Base-by-base conservation (phyloP, 2,329 filamentous ascomycete genomes). In the Sclerotiophoma versabilis region DNA sequence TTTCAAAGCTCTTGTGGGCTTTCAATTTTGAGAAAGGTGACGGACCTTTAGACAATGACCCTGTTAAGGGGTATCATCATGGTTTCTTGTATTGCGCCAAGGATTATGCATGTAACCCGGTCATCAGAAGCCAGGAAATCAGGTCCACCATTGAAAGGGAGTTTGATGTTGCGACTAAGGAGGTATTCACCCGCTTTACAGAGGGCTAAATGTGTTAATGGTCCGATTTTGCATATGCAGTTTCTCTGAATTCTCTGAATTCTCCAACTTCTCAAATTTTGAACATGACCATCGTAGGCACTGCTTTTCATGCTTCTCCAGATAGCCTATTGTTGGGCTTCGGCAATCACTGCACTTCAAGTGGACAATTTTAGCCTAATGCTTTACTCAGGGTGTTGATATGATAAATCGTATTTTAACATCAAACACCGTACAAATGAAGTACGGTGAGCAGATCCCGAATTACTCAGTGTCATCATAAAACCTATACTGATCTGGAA, bases 51-150 rank as follows among this genome's bases (percentile, higher is more conserved):
- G 26, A 49, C 26, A 36, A 29, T 15, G 36, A 49, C 12, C 34
- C 46, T 15, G 46, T 32, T 11, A 33, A 29, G 12, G 46, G 46
- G 27, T 38, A 38, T 32, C 29, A 39, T 20, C 46, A 49, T 12
- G 46, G 46, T 11, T 49, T 42, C 22, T 36, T 49, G 10, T 39
- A 49, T 41, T 39, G 34, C 29, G 34, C 36, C 37, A 50, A 50
- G 29, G 38, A 50, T 27, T 37, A 50, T 22, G 15, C 27, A 25
- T 33, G 41, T 20, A 14, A 44, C 15, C 41, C 41, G 25, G 41
- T 44, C 14, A 27, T 44, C 17, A 44, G 41, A 33, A 44, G 41
- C 17, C 27, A 44, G 19, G 41, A 44, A 15, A 44, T 44, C 17
- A 27, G 27, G 26, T 29, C 41, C 17, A 33, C 27, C 19, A 33